Percentiles rank a stretch among this genome's conserved stretches.
phyloP scores from a whole-genome alignment of 2,329 filamentous ascomycete genomes.

The Orbilia oligospora region DNA sequence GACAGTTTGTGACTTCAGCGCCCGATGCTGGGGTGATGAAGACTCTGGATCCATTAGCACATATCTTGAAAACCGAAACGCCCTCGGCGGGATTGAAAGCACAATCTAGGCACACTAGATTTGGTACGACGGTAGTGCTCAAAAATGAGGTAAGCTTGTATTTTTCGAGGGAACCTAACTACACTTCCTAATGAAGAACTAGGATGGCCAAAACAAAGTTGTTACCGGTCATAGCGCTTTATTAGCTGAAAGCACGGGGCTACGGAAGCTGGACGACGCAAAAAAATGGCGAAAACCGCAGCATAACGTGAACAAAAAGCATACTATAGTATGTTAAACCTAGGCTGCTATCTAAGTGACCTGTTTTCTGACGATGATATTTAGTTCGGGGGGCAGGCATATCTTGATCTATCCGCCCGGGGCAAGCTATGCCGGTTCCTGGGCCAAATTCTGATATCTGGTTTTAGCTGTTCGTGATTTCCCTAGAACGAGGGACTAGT shows the following conservation, averaged over 20 bases:
- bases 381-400: slow-evolving; percentile 61
- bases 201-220: slow-evolving; percentile 81
- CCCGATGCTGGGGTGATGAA: slow-evolving; percentile 71
- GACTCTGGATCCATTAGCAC: slow-evolving; percentile 69
- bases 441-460: slow-evolving; percentile 92
- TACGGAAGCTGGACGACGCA: slow-evolving; percentile 89
- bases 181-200: background rate
- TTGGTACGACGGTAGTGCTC: slow-evolving; percentile 98
- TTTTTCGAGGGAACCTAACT: background rate
- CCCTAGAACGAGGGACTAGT: slow-evolving; percentile 71
- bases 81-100: slow-evolving; percentile 68
- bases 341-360: background rate
- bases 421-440: slow-evolving; percentile 84
- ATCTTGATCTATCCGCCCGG: slow-evolving; percentile 81
- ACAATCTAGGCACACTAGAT: slow-evolving; percentile 93
- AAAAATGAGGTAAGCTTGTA: slow-evolving; percentile 69
- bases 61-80: slow-evolving; percentile 23
- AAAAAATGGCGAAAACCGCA: slow-evolving; percentile 90
- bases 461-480: slow-evolving; percentile 77
- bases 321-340: slow-evolving; percentile 6
- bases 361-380: background rate
- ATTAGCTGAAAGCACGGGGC: slow-evolving; percentile 77
- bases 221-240: slow-evolving; percentile 91
- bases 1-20: slow-evolving; percentile 85
- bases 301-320: slow-evolving; percentile 5